Base-by-base conservation (phyloP, 176 grass and related monocot genomes). In the Cenchrus fungigraminus region DNA sequence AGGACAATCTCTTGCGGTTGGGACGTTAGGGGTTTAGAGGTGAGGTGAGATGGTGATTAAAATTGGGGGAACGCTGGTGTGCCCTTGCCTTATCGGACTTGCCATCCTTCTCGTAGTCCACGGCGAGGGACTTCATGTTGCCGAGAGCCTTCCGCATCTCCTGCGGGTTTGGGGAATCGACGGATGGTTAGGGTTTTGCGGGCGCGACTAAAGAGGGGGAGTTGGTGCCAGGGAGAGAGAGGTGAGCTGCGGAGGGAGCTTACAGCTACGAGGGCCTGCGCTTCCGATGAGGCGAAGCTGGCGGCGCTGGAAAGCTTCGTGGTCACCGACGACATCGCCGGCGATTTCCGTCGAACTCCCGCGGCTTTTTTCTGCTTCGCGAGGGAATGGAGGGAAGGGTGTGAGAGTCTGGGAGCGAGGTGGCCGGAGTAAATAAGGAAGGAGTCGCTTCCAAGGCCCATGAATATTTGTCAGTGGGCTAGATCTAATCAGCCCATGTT, bases 61-160 rank as follows among this genome's bases (percentile, higher is more conserved):
- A 43, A 43, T 22, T 19, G 7, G 64, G 4, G 71, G 22, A 59
- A 84, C 9, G 43, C 6, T 45, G 12, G 61, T 13, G 57, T 42
- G 19, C 10, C 47, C 71, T 43, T 85, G 81, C 93, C 86, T 94
- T 83, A 49, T 95, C 86, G 20, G 84, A 74, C 34, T 86, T 77
- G 1, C 75, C 80, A 20, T 87, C 83, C 90, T 42, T 95, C 93
- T 98, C 96, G 70, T 79, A 87, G 37, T 91, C 89, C 1, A 98
- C 74, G 46, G 89, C 96, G 40, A 98, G 25, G n/a, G 71, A 71
- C 79, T 84, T 98, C 73, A 91, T 95, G 79, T 64, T 76, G 68
- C 40, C 55, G n/a, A 94, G 15, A 40, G 86, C 82, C 87, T 89
- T 98, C 63, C 93, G 93, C 44, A 95, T 95, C 22, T 98, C 96